Percentiles rank a stretch among this genome's conserved stretches.
Conservation (phyloP, 148 eudicot species). For the Rhododendron molle region DNA sequence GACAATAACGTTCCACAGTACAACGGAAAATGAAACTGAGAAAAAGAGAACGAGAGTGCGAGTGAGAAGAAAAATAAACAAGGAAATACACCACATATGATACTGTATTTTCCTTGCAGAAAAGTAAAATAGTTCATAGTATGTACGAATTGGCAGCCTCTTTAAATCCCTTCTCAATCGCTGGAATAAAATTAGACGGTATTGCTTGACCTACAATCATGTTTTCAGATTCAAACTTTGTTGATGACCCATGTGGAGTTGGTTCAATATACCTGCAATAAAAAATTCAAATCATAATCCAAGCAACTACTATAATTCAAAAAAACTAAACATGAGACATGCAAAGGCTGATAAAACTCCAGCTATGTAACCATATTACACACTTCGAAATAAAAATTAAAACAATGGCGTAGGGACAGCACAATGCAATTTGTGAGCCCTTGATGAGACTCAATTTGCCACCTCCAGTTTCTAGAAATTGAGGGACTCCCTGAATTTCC, state of each 20-base stretch:
- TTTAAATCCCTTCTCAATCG: slow-evolving; percentile 94
- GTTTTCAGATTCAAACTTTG: slow-evolving; percentile 95
- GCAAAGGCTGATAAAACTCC: neutral
- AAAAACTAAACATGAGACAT: neutral
- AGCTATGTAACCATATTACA: neutral
- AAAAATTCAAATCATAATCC: slow-evolving; percentile 4
- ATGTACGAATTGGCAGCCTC: slow-evolving; percentile 98
- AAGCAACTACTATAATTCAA: neutral
- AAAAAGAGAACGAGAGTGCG: neutral
- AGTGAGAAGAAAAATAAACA: neutral
- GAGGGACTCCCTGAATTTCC: neutral
- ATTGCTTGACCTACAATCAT: slow-evolving; percentile 85
- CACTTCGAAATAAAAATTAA: neutral
- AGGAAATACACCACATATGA: neutral
- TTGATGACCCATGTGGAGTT: slow-evolving; percentile 68
- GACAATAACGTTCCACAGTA: neutral
- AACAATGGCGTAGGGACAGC: neutral
- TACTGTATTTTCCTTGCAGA: neutral
- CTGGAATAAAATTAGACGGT: slow-evolving; percentile 86
- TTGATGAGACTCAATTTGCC: neutral
- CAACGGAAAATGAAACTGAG: neutral
- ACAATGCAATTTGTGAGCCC: neutral
- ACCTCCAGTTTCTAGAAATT: neutral
- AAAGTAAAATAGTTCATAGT: neutral
- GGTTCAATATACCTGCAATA: slow-evolving; percentile 76